These are phyloP conservation scores for Blastocystis sp. DNA, from an alignment of 352 stramenopile genomes.

Conservation along the genomic window DNA sequence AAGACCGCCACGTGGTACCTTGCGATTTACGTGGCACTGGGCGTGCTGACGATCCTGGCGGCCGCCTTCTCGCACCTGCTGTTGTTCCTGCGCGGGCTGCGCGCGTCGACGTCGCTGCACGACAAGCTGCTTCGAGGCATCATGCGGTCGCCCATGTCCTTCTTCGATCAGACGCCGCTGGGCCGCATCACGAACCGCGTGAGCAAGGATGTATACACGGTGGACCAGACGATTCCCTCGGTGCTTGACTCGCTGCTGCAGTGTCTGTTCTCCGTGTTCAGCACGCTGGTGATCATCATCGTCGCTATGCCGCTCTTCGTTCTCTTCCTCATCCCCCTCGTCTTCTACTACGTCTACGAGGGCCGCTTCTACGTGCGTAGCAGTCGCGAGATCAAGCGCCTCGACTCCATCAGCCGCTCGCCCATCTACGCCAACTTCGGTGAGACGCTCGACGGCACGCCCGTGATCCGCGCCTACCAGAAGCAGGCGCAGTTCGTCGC, in stretches of 20 bases:
- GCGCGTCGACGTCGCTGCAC: conserved; percentile 76
- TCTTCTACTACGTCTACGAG: conserved; percentile 77
- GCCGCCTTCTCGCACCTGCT: conserved; percentile 77
- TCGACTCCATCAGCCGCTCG: conserved; percentile 80
- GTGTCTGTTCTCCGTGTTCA: conserved; percentile 76
- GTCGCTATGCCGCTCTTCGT: conserved; percentile 77
- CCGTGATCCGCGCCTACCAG: conserved; percentile 71
- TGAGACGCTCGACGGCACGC: conserved; percentile 78
- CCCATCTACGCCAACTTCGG: conserved; percentile 91
- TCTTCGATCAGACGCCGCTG: conserved; percentile 86
- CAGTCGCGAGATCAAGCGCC: conserved; percentile 82
- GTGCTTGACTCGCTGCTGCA: conserved; percentile 76
- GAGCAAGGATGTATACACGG: conserved; percentile 83
- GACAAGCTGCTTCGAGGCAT: conserved; percentile 75
- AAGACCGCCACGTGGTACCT: conserved; percentile 79
- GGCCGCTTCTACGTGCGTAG: conserved; percentile 89
- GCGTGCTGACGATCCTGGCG: conserved; percentile 75
- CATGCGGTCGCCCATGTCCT: conserved; percentile 80
- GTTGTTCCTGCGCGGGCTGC: conserved; percentile 76
- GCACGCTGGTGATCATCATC: conserved; percentile 76
- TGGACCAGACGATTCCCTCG: conserved; percentile 82
- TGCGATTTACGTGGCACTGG: conserved; percentile 80
- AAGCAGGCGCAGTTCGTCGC: conserved; percentile 59
- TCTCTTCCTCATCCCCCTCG: conserved; percentile 75
- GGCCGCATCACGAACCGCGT: conserved; percentile 89